A percentile compares a stretch with the other conserved stretches of the same genome.
phyloP scores from a whole-genome alignment of 1,284 basidiomycete species.

The Phellinidium pouzarii region DNA sequence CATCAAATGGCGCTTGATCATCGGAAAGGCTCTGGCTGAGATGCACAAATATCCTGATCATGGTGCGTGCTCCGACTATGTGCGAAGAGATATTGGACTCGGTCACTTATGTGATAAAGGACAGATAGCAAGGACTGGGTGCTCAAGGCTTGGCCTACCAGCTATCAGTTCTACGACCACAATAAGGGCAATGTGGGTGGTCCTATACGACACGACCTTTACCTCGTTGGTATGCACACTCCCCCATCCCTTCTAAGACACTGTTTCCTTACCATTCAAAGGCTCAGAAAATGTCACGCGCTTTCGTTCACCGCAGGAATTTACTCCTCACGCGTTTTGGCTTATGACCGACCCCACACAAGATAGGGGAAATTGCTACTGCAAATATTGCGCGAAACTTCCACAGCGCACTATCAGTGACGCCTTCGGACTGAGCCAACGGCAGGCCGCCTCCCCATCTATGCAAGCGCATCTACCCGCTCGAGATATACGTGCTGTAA shows the following conservation, averaged over 20 bases:
- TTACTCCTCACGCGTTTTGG: constrained; percentile 77
- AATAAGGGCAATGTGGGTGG: constrained; percentile 47
- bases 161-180: constrained; percentile 70
- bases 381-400: constrained; percentile 73
- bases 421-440: constrained; percentile 40
- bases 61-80: constrained; percentile 31
- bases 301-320: constrained; percentile 76
- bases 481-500: background rate
- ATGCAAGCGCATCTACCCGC: background rate
- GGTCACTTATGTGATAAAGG: background rate
- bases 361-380: constrained; percentile 49
- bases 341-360: constrained; percentile 50
- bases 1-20: constrained; percentile 54
- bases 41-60: constrained; percentile 29
- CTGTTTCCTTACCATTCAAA: constrained; percentile 20
- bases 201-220: constrained; percentile 63
- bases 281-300: constrained; percentile 40
- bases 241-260: background rate
- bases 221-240: constrained; percentile 58
- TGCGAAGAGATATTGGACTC: background rate
- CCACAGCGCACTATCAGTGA: constrained; percentile 62
- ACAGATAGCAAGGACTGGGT: constrained; percentile 52
- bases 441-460: constrained; percentile 3
- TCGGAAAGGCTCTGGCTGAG: constrained; percentile 51
- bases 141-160: constrained; percentile 54